Evolutionary conservation across 2,329 filamentous ascomycete species (phyloP).

Genomic region (Didymella lethalis): DNA sequence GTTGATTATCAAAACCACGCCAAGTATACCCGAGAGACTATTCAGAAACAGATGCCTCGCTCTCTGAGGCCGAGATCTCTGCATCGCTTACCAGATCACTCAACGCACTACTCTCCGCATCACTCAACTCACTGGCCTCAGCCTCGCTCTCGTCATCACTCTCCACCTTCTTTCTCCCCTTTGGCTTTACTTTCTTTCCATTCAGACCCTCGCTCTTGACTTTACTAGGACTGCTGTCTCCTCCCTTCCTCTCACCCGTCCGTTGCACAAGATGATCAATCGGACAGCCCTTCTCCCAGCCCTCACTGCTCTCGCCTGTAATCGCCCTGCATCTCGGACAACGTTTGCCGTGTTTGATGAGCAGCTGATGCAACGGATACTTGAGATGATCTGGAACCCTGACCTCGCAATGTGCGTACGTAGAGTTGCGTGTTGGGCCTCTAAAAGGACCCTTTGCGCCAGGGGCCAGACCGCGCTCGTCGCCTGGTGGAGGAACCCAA

Average conservation of each 20-base stretch:
- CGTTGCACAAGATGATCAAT: conserved; percentile 69
- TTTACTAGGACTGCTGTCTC: conserved; percentile 21
- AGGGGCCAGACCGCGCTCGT: conserved; percentile 42
- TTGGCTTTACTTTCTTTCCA: conserved; percentile 27
- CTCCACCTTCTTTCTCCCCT: conserved; percentile 25
- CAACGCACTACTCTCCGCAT: conserved; percentile 29
- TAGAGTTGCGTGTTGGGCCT: conserved; percentile 59
- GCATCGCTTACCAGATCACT: conserved; percentile 20
- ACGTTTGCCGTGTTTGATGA: conserved; percentile 69
- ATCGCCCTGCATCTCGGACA: conserved; percentile 68
- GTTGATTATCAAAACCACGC: not conserved
- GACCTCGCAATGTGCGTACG: conserved; percentile 68
- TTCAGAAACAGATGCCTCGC: conserved; percentile 8
- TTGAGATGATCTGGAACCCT: conserved; percentile 68
- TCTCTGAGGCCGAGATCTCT: conserved; percentile 8
- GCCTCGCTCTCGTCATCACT: conserved; percentile 39
- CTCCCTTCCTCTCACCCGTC: conserved; percentile 62
- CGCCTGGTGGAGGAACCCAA: conserved; percentile 63
- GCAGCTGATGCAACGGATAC: conserved; percentile 68
- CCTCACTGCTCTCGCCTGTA: conserved; percentile 66
- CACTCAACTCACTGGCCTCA: conserved; percentile 40
- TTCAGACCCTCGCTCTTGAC: conserved; percentile 21
- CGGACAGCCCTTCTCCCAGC: conserved; percentile 70
- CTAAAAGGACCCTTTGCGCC: conserved; percentile 52
- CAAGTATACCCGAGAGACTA: not conserved